phyloP scores from a whole-genome alignment of 371 early-diverging fungal genomes.

The Entomophthora muscae region DNA sequence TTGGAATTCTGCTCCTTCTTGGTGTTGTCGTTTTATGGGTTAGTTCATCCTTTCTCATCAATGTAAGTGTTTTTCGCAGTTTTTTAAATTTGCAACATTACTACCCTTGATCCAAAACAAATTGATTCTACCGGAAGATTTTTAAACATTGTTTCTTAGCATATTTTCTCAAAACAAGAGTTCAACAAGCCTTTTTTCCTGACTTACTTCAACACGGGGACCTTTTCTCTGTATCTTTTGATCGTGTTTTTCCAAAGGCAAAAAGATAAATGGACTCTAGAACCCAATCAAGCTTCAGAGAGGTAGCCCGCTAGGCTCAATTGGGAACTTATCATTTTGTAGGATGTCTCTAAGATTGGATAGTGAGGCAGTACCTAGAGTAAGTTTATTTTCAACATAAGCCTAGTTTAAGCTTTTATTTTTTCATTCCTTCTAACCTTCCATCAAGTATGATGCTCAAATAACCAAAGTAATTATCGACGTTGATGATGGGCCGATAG shows the following conservation, averaged over 20 bases:
- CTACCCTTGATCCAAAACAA: no score
- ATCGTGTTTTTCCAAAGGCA: constrained; percentile 12
- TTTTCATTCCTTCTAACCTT: no score
- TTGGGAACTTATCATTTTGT: neutral
- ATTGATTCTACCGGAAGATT: neutral
- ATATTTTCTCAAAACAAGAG: constrained; percentile 6
- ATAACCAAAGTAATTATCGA: neutral
- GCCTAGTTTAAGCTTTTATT: neutral
- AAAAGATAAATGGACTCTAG: neutral
- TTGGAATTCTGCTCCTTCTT: constrained; percentile 42
- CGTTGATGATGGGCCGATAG: neutral
- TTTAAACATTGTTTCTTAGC: constrained; percentile 6
- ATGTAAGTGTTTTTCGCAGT: constrained; percentile 20
- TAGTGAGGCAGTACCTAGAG: neutral
- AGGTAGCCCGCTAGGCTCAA: neutral
- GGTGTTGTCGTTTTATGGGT: constrained; percentile 69
- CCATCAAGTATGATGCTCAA: neutral
- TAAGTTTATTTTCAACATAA: neutral
- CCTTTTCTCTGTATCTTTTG: constrained; percentile 56
- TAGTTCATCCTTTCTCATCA: constrained; percentile 61
- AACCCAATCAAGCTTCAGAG: neutral
- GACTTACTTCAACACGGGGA: constrained; percentile 59
- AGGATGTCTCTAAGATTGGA: neutral
- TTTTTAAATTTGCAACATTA: neutral
- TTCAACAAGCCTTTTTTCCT: constrained; percentile 62